Conservation (phyloP, 2,329 filamentous ascomycete genomes). For the Trichoderma sp. region DNA sequence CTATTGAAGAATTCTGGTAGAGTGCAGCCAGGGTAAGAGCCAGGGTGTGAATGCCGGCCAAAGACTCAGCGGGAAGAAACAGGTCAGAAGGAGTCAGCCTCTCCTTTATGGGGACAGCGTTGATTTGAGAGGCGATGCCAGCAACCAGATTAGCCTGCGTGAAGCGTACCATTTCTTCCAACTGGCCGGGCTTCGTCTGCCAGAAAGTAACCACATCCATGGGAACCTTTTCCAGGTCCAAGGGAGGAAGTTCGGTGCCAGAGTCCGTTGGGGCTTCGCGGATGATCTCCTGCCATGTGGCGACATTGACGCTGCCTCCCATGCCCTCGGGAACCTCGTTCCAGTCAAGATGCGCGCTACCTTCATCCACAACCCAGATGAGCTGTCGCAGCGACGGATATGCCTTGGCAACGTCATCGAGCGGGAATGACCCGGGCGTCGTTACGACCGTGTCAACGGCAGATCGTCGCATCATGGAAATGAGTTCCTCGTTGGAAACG, state of each 20-base stretch:
- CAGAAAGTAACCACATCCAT: constrained; percentile 65
- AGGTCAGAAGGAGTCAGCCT: constrained; percentile 72
- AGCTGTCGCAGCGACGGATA: constrained; percentile 72
- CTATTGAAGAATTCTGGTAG: constrained; percentile 78
- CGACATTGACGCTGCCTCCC: constrained; percentile 70
- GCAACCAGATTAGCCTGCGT: constrained; percentile 81
- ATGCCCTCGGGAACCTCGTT: constrained; percentile 78
- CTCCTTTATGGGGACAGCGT: constrained; percentile 70
- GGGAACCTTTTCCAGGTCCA: constrained; percentile 52
- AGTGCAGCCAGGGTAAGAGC: constrained; percentile 77
- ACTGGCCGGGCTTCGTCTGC: constrained; percentile 49
- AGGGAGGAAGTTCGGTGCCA: constrained; percentile 61
- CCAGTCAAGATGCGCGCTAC: constrained; percentile 93
- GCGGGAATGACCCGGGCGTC: constrained; percentile 80
- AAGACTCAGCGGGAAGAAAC: constrained; percentile 78
- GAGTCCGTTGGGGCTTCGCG: constrained; percentile 61
- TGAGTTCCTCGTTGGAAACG: constrained; percentile 64
- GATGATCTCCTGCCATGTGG: constrained; percentile 91
- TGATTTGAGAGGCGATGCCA: constrained; percentile 74
- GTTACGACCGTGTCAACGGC: constrained; percentile 80
- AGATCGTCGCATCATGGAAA: constrained; percentile 68
- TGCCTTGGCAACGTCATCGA: constrained; percentile 66
- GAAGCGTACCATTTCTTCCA: constrained; percentile 75
- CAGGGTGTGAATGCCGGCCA: constrained; percentile 76
- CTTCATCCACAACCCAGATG: constrained; percentile 89